Conservation (phyloP, 2,329 filamentous ascomycete species). For the Clathrospora elynae region DNA sequence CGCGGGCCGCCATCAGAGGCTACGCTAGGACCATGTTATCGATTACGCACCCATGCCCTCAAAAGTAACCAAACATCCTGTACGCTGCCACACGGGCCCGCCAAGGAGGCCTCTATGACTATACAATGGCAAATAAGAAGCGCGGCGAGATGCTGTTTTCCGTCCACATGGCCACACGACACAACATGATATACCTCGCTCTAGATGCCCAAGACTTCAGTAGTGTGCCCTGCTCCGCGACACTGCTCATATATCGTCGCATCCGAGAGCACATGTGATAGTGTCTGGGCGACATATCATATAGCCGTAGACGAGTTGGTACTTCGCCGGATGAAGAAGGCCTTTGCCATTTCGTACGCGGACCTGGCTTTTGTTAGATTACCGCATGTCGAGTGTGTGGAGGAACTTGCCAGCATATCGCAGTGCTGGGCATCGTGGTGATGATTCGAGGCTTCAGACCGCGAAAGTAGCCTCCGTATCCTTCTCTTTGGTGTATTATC, state of each 20-base stretch:
- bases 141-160: conserved; percentile 21
- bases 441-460: conserved; percentile 89
- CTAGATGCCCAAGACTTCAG: conserved; percentile 27
- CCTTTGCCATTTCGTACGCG: conserved; percentile 71
- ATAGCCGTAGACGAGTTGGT: conserved; percentile 34
- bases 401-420: conserved; percentile 87
- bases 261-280: conserved; percentile 15
- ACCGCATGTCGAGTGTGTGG: neutral
- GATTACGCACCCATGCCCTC: conserved; percentile 41
- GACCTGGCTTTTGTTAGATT: conserved; percentile 53
- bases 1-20: conserved; percentile 26
- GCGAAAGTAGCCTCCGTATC: conserved; percentile 86
- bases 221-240: conserved; percentile 16
- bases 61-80: conserved; percentile 29
- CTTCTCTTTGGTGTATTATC: conserved; percentile 83
- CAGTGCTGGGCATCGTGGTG: conserved; percentile 97
- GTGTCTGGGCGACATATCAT: conserved; percentile 15
- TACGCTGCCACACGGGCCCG: conserved; percentile 36
- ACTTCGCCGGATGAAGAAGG: conserved; percentile 63
- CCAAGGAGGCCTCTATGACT: conserved; percentile 37
- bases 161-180: conserved; percentile 22
- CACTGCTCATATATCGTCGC: conserved; percentile 21
- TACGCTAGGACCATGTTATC: conserved; percentile 34
- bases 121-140: conserved; percentile 31
- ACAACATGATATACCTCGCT: conserved; percentile 19